phyloP scores from a whole-genome alignment of 2,329 filamentous ascomycete species.

The Arthrobotrys sinensis region DNA sequence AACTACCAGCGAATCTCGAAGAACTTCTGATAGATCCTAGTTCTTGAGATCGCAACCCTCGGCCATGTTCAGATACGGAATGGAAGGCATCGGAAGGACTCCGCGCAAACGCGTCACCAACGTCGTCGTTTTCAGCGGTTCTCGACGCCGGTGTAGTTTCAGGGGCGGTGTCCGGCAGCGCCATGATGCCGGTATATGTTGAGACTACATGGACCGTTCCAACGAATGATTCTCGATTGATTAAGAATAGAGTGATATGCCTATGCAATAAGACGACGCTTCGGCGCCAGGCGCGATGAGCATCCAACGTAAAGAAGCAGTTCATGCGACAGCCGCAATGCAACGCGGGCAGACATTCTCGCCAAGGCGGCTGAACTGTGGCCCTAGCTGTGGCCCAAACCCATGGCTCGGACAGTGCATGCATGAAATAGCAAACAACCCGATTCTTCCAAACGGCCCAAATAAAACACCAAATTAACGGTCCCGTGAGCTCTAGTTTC shows the following conservation, averaged over 20 bases:
- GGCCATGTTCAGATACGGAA: slow-evolving; percentile 60
- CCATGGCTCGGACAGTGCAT: slow-evolving; percentile 1
- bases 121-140: slow-evolving; percentile 44
- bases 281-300: background rate
- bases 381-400: slow-evolving; percentile 3
- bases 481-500: background rate
- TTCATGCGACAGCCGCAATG: slow-evolving; percentile 23
- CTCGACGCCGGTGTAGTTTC: slow-evolving; percentile 28
- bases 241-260: background rate
- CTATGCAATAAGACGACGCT: background rate
- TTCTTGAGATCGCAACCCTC: slow-evolving; percentile 66
- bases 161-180: slow-evolving; percentile 37
- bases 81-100: slow-evolving; percentile 62
- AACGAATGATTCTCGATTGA: slow-evolving; percentile 13
- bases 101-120: slow-evolving; percentile 41
- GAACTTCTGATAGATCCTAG: slow-evolving; percentile 72
- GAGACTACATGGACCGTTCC: slow-evolving; percentile 10
- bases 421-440: background rate
- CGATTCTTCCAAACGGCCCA: background rate
- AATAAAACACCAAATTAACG: background rate
- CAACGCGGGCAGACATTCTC: background rate
- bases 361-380: slow-evolving; percentile 40
- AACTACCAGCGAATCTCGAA: slow-evolving; percentile 73
- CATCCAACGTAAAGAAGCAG: background rate
- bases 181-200: slow-evolving; percentile 31